These are phyloP conservation scores for Phellinidium pouzarii DNA, from an alignment of 1,284 basidiomycete species.

Conservation along the genomic window DNA sequence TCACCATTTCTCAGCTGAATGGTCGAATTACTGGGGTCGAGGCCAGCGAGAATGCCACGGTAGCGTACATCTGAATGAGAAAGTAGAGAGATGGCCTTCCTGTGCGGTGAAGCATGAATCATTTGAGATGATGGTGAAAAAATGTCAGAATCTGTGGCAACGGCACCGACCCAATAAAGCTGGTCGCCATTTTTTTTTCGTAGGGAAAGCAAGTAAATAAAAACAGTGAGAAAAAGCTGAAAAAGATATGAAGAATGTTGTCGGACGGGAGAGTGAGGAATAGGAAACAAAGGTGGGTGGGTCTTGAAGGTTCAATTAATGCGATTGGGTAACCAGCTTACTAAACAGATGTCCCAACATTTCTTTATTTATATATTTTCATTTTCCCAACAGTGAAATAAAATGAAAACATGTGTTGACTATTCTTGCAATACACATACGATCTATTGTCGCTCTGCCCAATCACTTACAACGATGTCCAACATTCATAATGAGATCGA, in stretches of 20 bases:
- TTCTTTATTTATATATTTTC: too few relatives aligned
- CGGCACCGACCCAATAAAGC: slow-evolving; percentile 57
- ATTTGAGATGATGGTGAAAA: neutral
- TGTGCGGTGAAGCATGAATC: slow-evolving; percentile 28
- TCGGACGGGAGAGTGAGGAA: neutral
- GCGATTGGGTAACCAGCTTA: neutral
- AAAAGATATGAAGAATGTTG: neutral
- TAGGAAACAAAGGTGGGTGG: neutral
- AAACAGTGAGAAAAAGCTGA: slow-evolving; percentile 5
- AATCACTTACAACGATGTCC: neutral
- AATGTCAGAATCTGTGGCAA: neutral
- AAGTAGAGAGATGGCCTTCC: slow-evolving; percentile 84
- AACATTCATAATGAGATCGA: neutral
- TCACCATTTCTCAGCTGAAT: slow-evolving; percentile 82
- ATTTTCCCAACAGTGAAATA: too few relatives aligned
- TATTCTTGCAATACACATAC: neutral
- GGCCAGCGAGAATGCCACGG: slow-evolving; percentile 78
- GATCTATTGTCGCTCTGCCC: neutral
- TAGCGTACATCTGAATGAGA: slow-evolving; percentile 89
- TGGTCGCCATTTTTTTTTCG: slow-evolving; percentile 49
- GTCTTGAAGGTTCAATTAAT: neutral
- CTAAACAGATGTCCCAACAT: too few relatives aligned
- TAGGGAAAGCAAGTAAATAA: slow-evolving; percentile 15
- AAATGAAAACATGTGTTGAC: too few relatives aligned
- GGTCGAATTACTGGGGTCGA: slow-evolving; percentile 77